phyloP scores from a whole-genome alignment of 371 early-diverging fungal genomes.

The Zopfochytrium polystomum region DNA sequence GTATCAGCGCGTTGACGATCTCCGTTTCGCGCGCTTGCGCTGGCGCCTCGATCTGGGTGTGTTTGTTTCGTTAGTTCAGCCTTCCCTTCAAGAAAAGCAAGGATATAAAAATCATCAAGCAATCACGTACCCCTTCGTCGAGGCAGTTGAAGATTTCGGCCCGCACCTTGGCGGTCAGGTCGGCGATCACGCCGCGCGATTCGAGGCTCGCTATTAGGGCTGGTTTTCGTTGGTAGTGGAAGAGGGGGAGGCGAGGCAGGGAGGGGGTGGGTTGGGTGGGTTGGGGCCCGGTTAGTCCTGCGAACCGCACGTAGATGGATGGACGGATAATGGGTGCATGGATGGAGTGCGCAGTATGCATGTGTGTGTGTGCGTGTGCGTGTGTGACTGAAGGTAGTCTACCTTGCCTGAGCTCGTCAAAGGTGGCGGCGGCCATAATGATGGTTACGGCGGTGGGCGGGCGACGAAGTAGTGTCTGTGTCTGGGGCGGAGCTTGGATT shows the following conservation, averaged over 20 bases:
- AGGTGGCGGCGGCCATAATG: conserved; percentile 17
- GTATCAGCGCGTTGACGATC: conserved; percentile 36
- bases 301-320: neutral
- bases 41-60: conserved; percentile 14
- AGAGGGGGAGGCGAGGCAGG: too few relatives aligned
- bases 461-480: too few relatives aligned
- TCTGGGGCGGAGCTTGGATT: too few relatives aligned
- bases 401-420: conserved; percentile 17
- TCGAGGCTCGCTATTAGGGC: conserved; percentile 31
- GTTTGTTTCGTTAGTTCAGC: neutral
- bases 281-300: neutral
- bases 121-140: conserved; percentile 22
- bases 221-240: too few relatives aligned
- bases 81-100: neutral
- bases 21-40: conserved; percentile 24
- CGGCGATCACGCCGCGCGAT: conserved; percentile 26
- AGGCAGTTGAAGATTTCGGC: conserved; percentile 37
- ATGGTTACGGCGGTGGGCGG: too few relatives aligned
- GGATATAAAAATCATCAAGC: neutral
- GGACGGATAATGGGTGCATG: neutral
- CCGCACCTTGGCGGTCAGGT: conserved; percentile 30
- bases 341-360: neutral
- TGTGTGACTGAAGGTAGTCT: too few relatives aligned
- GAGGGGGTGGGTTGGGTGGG: neutral
- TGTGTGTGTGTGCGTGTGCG: neutral